Conservation (phyloP, 2,329 filamentous ascomycete species). For the Tolypocladium paradoxum region DNA sequence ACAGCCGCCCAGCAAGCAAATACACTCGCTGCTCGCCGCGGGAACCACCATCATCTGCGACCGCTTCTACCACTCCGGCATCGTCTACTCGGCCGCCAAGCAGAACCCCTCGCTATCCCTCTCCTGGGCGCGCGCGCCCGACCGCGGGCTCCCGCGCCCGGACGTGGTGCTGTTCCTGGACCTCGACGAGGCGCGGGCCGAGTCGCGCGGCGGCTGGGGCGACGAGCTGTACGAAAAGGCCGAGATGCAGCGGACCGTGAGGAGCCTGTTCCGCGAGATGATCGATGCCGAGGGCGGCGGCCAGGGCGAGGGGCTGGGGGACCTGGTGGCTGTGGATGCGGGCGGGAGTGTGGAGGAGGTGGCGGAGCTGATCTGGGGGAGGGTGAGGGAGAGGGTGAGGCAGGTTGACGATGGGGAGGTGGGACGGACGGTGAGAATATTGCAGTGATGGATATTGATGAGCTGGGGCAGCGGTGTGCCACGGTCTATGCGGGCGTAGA, state of each 20-base stretch:
- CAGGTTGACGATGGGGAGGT: conserved; percentile 38
- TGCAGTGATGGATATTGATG: conserved; percentile 11
- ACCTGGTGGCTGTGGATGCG: conserved; percentile 44
- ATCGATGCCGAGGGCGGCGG: conserved; percentile 9
- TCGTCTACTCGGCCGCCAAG: conserved; percentile 89
- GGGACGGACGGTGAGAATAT: conserved; percentile 32
- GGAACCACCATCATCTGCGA: conserved; percentile 78
- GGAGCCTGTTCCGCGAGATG: conserved; percentile 58
- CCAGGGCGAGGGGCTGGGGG: conserved; percentile 38
- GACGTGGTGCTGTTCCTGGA: conserved; percentile 85
- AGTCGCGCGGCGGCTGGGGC: conserved; percentile 74
- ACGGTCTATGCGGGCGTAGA: not conserved
- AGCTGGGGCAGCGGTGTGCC: not conserved
- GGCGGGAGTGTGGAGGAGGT: conserved; percentile 45
- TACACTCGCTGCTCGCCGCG: conserved; percentile 41
- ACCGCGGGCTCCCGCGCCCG: conserved; percentile 76
- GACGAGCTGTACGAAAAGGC: conserved; percentile 79
- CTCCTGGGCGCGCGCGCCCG: conserved; percentile 73
- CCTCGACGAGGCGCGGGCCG: conserved; percentile 62
- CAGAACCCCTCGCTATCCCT: conserved; percentile 58
- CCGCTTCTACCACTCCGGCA: conserved; percentile 89
- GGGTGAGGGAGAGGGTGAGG: conserved; percentile 34
- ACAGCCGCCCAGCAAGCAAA: conserved; percentile 32
- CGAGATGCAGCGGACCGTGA: conserved; percentile 71
- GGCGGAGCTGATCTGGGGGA: conserved; percentile 42